Evolutionary conservation across 2,329 filamentous ascomycete species (phyloP), one percentile per base, ranked within the genome.

Genomic region (Exophiala calicioides): DNA sequence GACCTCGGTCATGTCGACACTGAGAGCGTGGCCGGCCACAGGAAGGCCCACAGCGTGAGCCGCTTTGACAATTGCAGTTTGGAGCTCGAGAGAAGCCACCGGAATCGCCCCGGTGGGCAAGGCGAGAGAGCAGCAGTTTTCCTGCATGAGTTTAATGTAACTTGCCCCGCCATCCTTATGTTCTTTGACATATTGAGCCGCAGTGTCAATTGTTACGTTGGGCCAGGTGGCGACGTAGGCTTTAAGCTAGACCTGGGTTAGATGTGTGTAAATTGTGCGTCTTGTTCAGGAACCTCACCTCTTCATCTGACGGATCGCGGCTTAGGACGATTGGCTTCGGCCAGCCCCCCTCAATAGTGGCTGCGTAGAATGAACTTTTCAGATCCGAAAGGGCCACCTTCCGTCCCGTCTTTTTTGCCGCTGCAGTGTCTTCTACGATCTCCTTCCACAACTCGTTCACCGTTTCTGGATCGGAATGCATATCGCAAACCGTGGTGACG

Each of bases 301-400:
- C n/a, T n/a, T n/a, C 8, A 61, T 71, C 57, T 67, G 60, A 37
- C 20, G 57, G 50, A 37, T 56, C 32, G 27, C 43, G 47, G 15
- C 27, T 44, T 2, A 57, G 39, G 10, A 58, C 56, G 24, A 57
- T 50, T 18, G 52, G 56, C 36, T 53, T 75, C 64, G 76, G 76
- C 76, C 76, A 79, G 2, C 76, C 76, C 27, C 71, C 73, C 4
- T 74, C 67, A 23, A 79, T 71, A 0, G 75, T 78, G 4, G 76
- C 76, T 0, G 71, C 68, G 52, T 70, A 66, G 8, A 73, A 70
- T 2, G 71, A 69, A 1, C 68, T 74, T 55, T 77, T 78, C 57
- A 77, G 68, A 44, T 75, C 71, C 9, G 52, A 47, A n/a, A 58
- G 24, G n/a, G 41, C 41, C 16, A 59, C 57, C n/a, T 38, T 47